Percentiles rank a stretch among this genome's conserved stretches.
These are phyloP conservation scores for Helminthosporium solani DNA, from an alignment of 2,329 filamentous ascomycete species.

Conservation along the genomic window DNA sequence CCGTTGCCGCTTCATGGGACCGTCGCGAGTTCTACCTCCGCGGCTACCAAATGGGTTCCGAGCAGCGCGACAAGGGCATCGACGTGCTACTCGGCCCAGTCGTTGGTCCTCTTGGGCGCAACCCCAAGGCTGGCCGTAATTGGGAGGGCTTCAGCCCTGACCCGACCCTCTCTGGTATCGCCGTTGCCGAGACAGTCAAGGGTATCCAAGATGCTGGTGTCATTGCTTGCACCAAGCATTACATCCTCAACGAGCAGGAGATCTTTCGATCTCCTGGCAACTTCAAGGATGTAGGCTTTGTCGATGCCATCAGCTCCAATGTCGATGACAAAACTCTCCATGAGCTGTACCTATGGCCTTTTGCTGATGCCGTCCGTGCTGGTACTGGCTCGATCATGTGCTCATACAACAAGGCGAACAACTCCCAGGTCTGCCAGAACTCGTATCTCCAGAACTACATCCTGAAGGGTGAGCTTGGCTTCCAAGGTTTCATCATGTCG, in stretches of 20 bases:
- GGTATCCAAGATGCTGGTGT: constrained; percentile 82
- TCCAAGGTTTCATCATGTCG: constrained; percentile 71
- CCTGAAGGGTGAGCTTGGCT: constrained; percentile 76
- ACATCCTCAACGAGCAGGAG: constrained; percentile 62
- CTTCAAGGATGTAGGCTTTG: constrained; percentile 61
- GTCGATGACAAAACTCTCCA: constrained; percentile 65
- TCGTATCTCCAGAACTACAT: constrained; percentile 72
- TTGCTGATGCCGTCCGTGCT: constrained; percentile 53
- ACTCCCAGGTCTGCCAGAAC: constrained; percentile 78
- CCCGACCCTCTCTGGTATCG: constrained; percentile 71
- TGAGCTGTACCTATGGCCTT: constrained; percentile 63
- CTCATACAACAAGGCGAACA: constrained; percentile 77
- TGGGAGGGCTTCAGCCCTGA: constrained; percentile 64
- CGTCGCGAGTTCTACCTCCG: constrained; percentile 67
- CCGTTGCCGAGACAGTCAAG: constrained; percentile 69
- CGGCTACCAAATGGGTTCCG: constrained; percentile 71
- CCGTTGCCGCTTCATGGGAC: constrained; percentile 81
- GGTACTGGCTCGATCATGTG: constrained; percentile 56
- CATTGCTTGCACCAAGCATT: constrained; percentile 71
- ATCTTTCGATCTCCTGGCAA: constrained; percentile 65
- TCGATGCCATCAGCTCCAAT: constrained; percentile 61
- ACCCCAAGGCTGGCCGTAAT: constrained; percentile 61
- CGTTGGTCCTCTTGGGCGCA: constrained; percentile 69
- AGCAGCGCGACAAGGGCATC: constrained; percentile 74
- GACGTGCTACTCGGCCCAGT: constrained; percentile 77